phyloP scores from a whole-genome alignment of 345 rosid genomes.

The Arabidopsis arenosa region DNA sequence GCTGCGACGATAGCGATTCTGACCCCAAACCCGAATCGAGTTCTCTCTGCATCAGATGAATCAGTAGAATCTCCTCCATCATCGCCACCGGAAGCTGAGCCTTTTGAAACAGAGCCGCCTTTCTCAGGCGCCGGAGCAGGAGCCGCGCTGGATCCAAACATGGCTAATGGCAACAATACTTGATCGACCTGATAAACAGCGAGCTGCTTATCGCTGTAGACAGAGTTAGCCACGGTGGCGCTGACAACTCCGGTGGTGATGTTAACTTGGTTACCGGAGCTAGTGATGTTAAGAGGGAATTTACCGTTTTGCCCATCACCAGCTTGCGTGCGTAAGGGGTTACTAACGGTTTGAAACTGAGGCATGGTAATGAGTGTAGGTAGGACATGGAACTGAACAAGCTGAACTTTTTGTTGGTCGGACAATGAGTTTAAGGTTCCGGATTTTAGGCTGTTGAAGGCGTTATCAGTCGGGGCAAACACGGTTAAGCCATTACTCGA shows the following conservation, averaged over 20 bases:
- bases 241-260: slow-evolving; percentile 73
- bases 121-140: slow-evolving; percentile 71
- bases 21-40: not conserved
- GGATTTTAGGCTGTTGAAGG: slow-evolving; percentile 66
- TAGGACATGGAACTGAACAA: slow-evolving; percentile 82
- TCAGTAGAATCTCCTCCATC: slow-evolving; percentile 49
- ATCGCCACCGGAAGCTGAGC: slow-evolving; percentile 57
- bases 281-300: slow-evolving; percentile 74
- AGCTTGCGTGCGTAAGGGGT: slow-evolving; percentile 88
- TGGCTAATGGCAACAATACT: slow-evolving; percentile 69
- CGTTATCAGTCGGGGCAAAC: slow-evolving; percentile 84
- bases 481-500: slow-evolving; percentile 72
- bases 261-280: slow-evolving; percentile 85
- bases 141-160: slow-evolving; percentile 65
- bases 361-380: slow-evolving; percentile 63
- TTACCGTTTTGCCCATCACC: slow-evolving; percentile 62
- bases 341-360: slow-evolving; percentile 88
- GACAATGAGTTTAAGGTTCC: slow-evolving; percentile 73
- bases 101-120: slow-evolving; percentile 50
- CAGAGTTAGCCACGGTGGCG: slow-evolving; percentile 67
- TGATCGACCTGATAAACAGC: slow-evolving; percentile 82
- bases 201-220: slow-evolving; percentile 59
- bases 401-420: slow-evolving; percentile 71
- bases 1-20: slow-evolving; percentile 20
- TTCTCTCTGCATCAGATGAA: slow-evolving; percentile 50